These are phyloP conservation scores for Pseudogymnoascus sp. DNA, from an alignment of 2,329 filamentous ascomycete species.

Conservation along the genomic window DNA sequence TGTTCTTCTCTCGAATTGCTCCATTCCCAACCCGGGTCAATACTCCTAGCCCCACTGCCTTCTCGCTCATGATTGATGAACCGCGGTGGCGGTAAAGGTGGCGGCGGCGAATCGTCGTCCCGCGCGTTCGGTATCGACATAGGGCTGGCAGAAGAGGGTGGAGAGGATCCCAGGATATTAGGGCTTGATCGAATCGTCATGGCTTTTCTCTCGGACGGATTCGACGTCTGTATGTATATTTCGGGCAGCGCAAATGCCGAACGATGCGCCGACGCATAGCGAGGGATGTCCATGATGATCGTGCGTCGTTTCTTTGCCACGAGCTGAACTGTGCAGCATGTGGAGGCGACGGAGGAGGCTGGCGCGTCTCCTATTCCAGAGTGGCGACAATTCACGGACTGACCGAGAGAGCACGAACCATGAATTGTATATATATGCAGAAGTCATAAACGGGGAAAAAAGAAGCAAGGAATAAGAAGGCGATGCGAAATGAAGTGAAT, in stretches of 20 bases:
- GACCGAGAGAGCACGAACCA: conserved; percentile 14
- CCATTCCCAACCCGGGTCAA: conserved; percentile 54
- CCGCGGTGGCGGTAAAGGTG: conserved; percentile 55
- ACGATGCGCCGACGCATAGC: conserved; percentile 23
- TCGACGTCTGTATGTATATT: conserved; percentile 35
- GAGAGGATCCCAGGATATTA: conserved; percentile 29
- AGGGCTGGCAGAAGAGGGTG: conserved; percentile 38
- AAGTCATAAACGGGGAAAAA: conserved; percentile 11
- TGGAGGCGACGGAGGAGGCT: conserved; percentile 7
- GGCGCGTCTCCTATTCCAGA: conserved; percentile 6
- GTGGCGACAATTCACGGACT: conserved; percentile 17
- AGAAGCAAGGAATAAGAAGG: conserved; percentile 18
- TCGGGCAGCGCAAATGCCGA: conserved; percentile 29
- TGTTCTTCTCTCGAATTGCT: conserved; percentile 44
- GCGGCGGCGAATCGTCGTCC: conserved; percentile 39
- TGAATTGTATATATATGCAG: conserved; percentile 7
- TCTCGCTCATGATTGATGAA: conserved; percentile 44
- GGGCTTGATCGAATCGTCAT: conserved; percentile 22
- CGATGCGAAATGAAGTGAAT: conserved; percentile 14
- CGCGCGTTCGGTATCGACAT: conserved; percentile 55
- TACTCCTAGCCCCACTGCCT: conserved; percentile 8
- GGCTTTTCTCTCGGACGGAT: conserved; percentile 26
- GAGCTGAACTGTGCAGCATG: conserved; percentile 16
- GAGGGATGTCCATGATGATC: conserved; percentile 36
- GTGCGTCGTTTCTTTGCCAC: conserved; percentile 19